Conservation (phyloP, 306 rosid genomes). For the Inga leiocalycina region DNA sequence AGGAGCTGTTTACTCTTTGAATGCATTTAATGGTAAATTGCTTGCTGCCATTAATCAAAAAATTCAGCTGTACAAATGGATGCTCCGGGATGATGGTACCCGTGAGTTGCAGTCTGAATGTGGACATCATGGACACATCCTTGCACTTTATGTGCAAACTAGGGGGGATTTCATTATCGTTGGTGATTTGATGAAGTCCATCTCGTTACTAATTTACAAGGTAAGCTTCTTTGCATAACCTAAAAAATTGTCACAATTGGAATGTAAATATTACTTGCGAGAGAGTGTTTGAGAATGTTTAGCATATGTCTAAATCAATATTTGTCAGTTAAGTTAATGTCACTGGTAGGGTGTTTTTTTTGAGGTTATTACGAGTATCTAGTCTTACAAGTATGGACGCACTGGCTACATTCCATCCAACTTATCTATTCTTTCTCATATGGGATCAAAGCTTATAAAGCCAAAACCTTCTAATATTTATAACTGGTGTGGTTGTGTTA, state of each 20-base stretch:
- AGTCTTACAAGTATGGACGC: not conserved
- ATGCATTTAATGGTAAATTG: slow-evolving; percentile 91
- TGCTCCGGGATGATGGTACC: slow-evolving; percentile 92
- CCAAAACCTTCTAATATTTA: not conserved
- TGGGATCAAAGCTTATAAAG: not conserved
- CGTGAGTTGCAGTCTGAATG: slow-evolving; percentile 97
- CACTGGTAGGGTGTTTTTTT: not conserved
- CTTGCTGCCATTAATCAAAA: slow-evolving; percentile 99
- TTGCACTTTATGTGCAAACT: slow-evolving; percentile 96
- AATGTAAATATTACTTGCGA: not conserved
- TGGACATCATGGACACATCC: slow-evolving; percentile 98
- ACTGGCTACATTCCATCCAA: not conserved
- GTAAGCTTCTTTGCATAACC: slow-evolving; percentile 40
- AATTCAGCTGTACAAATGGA: slow-evolving; percentile 97
- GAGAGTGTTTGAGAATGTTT: not conserved
- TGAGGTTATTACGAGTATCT: not conserved
- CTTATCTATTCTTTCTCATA: not conserved
- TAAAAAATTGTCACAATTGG: not conserved
- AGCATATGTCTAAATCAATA: not conserved
- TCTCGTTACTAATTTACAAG: slow-evolving; percentile 92
- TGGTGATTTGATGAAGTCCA: slow-evolving; percentile 97
- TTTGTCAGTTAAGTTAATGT: not conserved
- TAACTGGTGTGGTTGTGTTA: not conserved
- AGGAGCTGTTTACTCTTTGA: slow-evolving; percentile 92
- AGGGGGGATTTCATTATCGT: slow-evolving; percentile 98